These are phyloP conservation scores for Boechera stricta DNA, from an alignment of 345 rosid species.

Conservation along the genomic window DNA sequence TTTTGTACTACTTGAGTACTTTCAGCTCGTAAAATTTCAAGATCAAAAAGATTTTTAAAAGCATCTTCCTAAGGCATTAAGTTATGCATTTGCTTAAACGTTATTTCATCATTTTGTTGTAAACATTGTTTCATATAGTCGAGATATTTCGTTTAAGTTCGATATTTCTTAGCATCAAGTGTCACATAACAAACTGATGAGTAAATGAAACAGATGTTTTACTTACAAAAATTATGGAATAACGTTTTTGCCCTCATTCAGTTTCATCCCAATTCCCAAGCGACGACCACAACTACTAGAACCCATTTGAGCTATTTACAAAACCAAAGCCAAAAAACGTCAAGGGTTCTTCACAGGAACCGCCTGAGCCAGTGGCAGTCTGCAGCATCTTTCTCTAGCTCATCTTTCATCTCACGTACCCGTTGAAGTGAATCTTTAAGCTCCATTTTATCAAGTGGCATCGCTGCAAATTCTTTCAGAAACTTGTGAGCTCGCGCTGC, in stretches of 20 bases:
- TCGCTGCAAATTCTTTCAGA: slow-evolving; percentile 76
- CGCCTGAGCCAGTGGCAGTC: slow-evolving; percentile 74
- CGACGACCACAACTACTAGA: slow-evolving; percentile 2
- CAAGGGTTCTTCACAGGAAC: slow-evolving; percentile 51
- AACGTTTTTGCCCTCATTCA: background rate
- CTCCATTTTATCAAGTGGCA: slow-evolving; percentile 88
- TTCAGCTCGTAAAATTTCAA: slow-evolving; percentile 50
- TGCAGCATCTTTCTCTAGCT: slow-evolving; percentile 72
- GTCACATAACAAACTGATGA: background rate
- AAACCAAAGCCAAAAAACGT: slow-evolving; percentile 1
- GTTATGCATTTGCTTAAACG: background rate
- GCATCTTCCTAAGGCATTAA: slow-evolving; percentile 1
- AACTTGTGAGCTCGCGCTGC: slow-evolving; percentile 78
- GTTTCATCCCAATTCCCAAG: background rate
- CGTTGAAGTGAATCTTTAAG: slow-evolving; percentile 67
- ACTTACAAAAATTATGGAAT: background rate
- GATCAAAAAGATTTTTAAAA: slow-evolving; percentile 39
- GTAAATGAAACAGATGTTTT: background rate
- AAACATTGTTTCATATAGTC: background rate
- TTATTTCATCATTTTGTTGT: background rate
- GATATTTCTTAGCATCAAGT: background rate
- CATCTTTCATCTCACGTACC: slow-evolving; percentile 62
- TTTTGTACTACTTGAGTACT: slow-evolving; percentile 56
- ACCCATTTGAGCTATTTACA: slow-evolving; percentile 3
- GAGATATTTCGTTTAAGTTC: background rate